A percentile compares a stretch with the other conserved stretches of the same genome.
These are phyloP conservation scores for Asterionellopsis glacialis DNA, from an alignment of 108 stramenopile species.

Conservation along the genomic window DNA sequence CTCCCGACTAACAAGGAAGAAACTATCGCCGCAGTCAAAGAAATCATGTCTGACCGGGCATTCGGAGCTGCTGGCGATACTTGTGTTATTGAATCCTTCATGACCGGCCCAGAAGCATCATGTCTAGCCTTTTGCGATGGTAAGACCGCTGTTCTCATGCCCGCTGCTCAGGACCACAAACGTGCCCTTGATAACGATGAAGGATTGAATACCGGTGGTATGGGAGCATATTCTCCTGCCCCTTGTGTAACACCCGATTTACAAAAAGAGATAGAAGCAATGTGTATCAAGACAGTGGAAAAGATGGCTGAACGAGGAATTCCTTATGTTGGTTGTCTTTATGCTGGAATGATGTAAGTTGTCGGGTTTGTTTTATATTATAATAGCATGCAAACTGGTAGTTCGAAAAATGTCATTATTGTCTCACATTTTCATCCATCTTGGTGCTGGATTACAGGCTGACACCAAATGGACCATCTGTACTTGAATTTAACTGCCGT, in stretches of 20 bases:
- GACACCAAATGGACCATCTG: constrained; percentile 80
- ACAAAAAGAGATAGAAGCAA: constrained; percentile 80
- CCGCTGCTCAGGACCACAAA: constrained; percentile 98
- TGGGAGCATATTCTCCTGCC: constrained; percentile 99
- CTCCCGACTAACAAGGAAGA: constrained; percentile 87
- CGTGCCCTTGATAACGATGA: constrained; percentile 93
- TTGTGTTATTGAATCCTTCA: constrained; percentile 97
- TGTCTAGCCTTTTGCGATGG: constrained; percentile 97
- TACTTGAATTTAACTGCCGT: constrained; percentile 98
- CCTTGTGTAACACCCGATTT: constrained; percentile 90
- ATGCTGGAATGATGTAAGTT: constrained; percentile 97
- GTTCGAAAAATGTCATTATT: background rate
- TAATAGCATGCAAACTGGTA: no score
- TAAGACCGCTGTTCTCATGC: constrained; percentile 85
- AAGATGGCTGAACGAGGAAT: constrained; percentile 95
- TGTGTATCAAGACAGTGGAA: constrained; percentile 89
- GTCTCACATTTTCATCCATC: background rate
- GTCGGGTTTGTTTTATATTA: background rate
- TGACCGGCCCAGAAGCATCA: constrained; percentile 97
- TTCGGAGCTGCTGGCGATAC: constrained; percentile 93
- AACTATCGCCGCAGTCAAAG: constrained; percentile 87
- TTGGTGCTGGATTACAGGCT: constrained; percentile 32
- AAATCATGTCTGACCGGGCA: constrained; percentile 92
- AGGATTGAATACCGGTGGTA: constrained; percentile 98
- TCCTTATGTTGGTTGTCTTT: constrained; percentile 95